A percentile compares a stretch with the other conserved stretches of the same genome.
These are phyloP conservation scores for Monilinia aucupariae DNA, from an alignment of 2,329 filamentous ascomycete species.

Conservation along the genomic window DNA sequence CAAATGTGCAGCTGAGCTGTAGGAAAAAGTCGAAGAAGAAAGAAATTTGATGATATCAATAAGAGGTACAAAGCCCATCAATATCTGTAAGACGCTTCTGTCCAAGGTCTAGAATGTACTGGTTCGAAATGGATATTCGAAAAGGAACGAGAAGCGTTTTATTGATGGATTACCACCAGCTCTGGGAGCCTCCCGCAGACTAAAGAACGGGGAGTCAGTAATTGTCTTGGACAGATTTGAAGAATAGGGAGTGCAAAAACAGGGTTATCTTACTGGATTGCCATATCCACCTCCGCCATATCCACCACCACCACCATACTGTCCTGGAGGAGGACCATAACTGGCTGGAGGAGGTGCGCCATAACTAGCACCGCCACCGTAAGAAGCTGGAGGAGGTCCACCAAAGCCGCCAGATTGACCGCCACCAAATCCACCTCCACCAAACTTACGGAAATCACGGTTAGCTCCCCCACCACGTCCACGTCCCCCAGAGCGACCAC, in stretches of 20 bases:
- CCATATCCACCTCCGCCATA: slow-evolving; percentile 48
- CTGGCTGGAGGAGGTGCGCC: slow-evolving; percentile 49
- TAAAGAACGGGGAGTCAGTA: background rate
- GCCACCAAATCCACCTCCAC: slow-evolving; percentile 43
- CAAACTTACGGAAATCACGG: slow-evolving; percentile 85
- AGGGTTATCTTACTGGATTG: slow-evolving; percentile 39
- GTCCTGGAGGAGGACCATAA: slow-evolving; percentile 44
- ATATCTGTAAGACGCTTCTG: slow-evolving; percentile 30
- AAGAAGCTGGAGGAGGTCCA: slow-evolving; percentile 30
- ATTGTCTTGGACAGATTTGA: background rate
- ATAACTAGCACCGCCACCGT: background rate
- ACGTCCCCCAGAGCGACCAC: slow-evolving; percentile 63
- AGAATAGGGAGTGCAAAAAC: too few relatives aligned
- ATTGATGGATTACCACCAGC: slow-evolving; percentile 47
- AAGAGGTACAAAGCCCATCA: slow-evolving; percentile 24
- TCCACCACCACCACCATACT: slow-evolving; percentile 45
- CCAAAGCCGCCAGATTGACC: slow-evolving; percentile 46
- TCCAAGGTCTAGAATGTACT: slow-evolving; percentile 28
- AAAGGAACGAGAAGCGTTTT: slow-evolving; percentile 26
- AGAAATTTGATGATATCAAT: slow-evolving; percentile 17
- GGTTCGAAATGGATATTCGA: slow-evolving; percentile 19
- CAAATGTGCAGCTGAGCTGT: slow-evolving; percentile 24
- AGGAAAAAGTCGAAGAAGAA: slow-evolving; percentile 18
- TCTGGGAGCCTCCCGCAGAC: slow-evolving; percentile 44
- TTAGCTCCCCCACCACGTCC: slow-evolving; percentile 66